Evolutionary conservation across 2,329 filamentous ascomycete genomes (phyloP), one percentile per base, ranked within the genome.

Genomic region (Polytolypa hystricis): DNA sequence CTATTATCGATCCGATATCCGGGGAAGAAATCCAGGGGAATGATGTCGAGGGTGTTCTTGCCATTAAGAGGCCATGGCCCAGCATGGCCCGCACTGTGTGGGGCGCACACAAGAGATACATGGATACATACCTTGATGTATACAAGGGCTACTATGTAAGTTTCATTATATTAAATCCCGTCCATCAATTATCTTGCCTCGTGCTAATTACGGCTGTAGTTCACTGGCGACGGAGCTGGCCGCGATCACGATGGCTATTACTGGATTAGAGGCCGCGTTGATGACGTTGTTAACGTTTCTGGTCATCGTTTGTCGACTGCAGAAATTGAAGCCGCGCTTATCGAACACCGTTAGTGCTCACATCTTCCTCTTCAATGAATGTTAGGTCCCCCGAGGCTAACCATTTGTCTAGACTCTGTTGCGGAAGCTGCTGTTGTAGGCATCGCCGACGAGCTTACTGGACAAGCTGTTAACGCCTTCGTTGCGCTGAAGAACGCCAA

Each of bases 221-320:
- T 69, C 55, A 69, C 64, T 34, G 66, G 66, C 42, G 91, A 98
- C 57, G 91, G 91, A 56, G 91, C 91, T 38, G 91, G 84, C 42
- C 84, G 91, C 56, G 91, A 98, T 60, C 83, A 94, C 64, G 91
- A 98, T 54, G 91, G 91, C 39, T 98, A 95, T 71, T 98, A 96
- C 77, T 98, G 91, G 91, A 98, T 98, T 60, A 84, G 91, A 44
- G 91, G 91, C 47, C 86, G 91, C 62, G 91, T 98, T 36, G 91
- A 98, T 57, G 91, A 98, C 54, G 91, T 98, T 29, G 89, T 98
- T 61, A 98, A 98, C 63, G 91, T 98, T 44, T 91, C 83, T 50
- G 91, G 91, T 18, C 91, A 98, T 64, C 81, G 91, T 60, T 73
- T 98, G 44, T 96, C 89, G 11, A 98, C 91, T 7, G 89, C 91